Evolutionary conservation across 1,284 basidiomycete species (phyloP), one percentile per base, ranked within the genome.

Genomic region (Ceratobasidium sp.): DNA sequence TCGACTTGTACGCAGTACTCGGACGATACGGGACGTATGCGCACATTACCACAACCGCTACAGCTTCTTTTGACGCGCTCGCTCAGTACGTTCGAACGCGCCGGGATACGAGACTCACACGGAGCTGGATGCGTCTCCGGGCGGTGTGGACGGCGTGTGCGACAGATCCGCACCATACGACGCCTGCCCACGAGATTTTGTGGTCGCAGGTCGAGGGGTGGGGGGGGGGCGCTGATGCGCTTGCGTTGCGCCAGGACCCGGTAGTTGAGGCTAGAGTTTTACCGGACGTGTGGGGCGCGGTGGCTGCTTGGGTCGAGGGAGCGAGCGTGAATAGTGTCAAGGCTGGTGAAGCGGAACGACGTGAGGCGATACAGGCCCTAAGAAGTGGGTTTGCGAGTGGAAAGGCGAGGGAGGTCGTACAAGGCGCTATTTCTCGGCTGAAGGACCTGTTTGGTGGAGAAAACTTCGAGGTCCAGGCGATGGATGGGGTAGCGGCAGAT

Each of bases 121-220:
- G 17, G 66, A 49, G 62, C 11, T 95, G 88, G 89, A 84, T 84
- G 15, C 82, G 82, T 56, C 83, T 95, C 2, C 80, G 95, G 0
- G 88, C 89, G 73, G 85, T 87, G 0, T 98, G 96, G 96, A 92
- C 87, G 7, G 86, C 90, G 0, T 97, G 95, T 80, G 94, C 96
- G 0, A 88, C 90, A 25, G 94, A 98, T 82, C 96, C 97, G 1
- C 97, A 99, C 82, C 87, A 88, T 76, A 97, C 95, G 7, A 92
- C 90, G 7, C 95, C 94, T 0, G 87, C 87, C 19, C 96, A 99
- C 83, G 95, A 95, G 77, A 90, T 98, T 62, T 86, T 94, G 2
- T 98, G 96, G 97, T 95, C 91, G 73, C 95, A 96, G 81, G 86
- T 97, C 5, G 84, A 85, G 17, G 90, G 89, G 1, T 92, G 92